Base-by-base conservation (phyloP, 2,329 filamentous ascomycete species). In the Westerdykella aurantiaca region DNA sequence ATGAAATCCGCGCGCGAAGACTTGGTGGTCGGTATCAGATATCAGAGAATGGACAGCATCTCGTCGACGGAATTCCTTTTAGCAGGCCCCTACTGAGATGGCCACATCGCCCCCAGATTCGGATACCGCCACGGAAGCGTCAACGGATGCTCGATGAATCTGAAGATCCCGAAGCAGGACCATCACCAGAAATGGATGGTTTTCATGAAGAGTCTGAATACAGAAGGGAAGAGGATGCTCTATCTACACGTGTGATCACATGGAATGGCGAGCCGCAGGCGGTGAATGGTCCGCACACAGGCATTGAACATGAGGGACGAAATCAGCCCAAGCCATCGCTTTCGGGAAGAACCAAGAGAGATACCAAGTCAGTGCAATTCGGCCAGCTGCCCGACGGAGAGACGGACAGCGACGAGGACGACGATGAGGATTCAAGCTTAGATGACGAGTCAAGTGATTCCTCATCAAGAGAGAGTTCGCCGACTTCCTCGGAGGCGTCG, bases 21-120 rank as follows among this genome's bases (percentile, higher is more conserved):
- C 69, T 94, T 10, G 83, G 81, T 45, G 90, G 91, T 21, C 81
- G 91, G 38, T 75, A 85, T 51, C 90, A 96, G 65, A 94, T 96
- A 42, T 82, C 85, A 0, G 58, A 71, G 2, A 85, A 88, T 63
- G 90, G 91, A 4, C 83, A 77, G 52, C 89, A 90, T 61, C 74
- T 96, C 5, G 77, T 93, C 10, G 91, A 97, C 62, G 90, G 91
- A 3, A 74, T 95, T 16, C 79, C 88, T 0, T 95, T 91, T 63
- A 90, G 91, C 2, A 79, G 84, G 47, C 82, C 85, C 1, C 81
- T 81, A 58, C 69, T 91, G 7, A 79, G 78, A 47, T 61, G 69
- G 0, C 73, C 74, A 6, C 75, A 75, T 45, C 78, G 88, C 38
- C 88, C 88, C 1, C 63, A 77, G 0, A 71, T 94, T 33, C 70